A percentile compares a stretch with the other conserved stretches of the same genome.
Evolutionary conservation across 2,329 filamentous ascomycete species (phyloP).

Genomic region (Venturiaceae sp.): DNA sequence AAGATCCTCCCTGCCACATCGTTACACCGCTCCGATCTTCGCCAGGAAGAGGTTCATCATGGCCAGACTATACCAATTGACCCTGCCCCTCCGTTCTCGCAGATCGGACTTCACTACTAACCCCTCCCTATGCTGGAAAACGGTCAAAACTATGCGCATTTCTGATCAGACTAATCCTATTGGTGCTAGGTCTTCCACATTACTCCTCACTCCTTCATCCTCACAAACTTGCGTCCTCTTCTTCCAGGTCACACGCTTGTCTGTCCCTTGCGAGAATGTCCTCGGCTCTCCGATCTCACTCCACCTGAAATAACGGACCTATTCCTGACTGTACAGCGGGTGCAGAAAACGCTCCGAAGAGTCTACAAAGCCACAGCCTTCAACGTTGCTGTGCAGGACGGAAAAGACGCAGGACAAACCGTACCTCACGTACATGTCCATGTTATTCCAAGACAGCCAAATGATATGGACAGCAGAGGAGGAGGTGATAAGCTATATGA

Average conservation of each 20-base stretch:
- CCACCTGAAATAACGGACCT: conserved; percentile 69
- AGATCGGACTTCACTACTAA: background rate
- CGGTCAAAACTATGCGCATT: background rate
- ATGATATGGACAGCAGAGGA: conserved; percentile 46
- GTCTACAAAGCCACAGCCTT: conserved; percentile 61
- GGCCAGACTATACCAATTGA: background rate
- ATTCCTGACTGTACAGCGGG: conserved; percentile 74
- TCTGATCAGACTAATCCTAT: conserved; percentile 7
- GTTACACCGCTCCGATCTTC: background rate
- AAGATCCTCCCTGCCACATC: conserved; percentile 5
- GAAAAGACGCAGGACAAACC: conserved; percentile 80
- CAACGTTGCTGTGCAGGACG: conserved; percentile 94
- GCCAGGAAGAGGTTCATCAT: background rate
- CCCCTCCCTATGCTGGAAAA: background rate
- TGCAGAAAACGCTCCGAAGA: conserved; percentile 64
- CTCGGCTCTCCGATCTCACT: conserved; percentile 66
- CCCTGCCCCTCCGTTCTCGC: background rate
- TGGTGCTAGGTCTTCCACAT: conserved; percentile 70
- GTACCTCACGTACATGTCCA: conserved; percentile 92
- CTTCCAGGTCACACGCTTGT: conserved; percentile 89
- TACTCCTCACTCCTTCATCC: conserved; percentile 70
- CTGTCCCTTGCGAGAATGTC: conserved; percentile 61
- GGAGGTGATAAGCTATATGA: conserved; percentile 71
- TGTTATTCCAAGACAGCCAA: conserved; percentile 64
- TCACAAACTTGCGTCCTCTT: conserved; percentile 93